Percentiles rank a stretch among this genome's conserved stretches.
These are phyloP conservation scores for Volvox reticuliferus DNA, from an alignment of 139 green algal genomes.

Conservation along the genomic window DNA sequence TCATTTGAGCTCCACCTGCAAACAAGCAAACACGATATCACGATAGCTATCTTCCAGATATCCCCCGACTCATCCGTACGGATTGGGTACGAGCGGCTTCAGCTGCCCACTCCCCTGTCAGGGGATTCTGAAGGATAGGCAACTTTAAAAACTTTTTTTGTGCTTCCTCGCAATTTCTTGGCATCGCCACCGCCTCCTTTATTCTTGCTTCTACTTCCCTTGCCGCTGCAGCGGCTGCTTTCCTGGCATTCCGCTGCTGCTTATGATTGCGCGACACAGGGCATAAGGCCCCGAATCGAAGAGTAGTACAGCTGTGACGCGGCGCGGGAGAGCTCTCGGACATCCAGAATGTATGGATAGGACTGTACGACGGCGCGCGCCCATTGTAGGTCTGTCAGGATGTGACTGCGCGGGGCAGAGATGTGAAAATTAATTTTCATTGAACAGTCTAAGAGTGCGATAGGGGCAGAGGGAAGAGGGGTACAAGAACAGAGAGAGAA, in stretches of 20 bases:
- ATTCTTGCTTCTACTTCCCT: no score
- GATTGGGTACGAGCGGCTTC: background rate
- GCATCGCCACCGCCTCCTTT: no score
- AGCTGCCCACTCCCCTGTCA: background rate
- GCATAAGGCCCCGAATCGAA: background rate
- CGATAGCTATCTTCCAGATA: background rate
- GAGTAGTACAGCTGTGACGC: conserved; percentile 23
- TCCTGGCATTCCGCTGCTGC: no score
- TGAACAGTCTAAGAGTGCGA: no score
- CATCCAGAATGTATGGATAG: conserved; percentile 12
- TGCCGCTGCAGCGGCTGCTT: no score
- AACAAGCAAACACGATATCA: background rate
- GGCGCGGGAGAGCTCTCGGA: background rate
- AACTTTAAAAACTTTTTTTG: background rate
- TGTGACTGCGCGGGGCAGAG: conserved; percentile 19
- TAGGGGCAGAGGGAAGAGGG: no score
- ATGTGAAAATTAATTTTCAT: background rate
- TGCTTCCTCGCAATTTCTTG: no score
- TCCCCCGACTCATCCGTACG: background rate
- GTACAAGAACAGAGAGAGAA: background rate
- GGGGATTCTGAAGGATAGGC: background rate
- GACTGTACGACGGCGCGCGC: conserved; percentile 17
- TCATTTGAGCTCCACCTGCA: background rate
- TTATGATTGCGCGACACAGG: background rate
- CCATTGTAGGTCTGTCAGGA: conserved; percentile 37